phyloP scores from a whole-genome alignment of 2,329 filamentous ascomycete species.

The Gliomastix tumulicola region DNA sequence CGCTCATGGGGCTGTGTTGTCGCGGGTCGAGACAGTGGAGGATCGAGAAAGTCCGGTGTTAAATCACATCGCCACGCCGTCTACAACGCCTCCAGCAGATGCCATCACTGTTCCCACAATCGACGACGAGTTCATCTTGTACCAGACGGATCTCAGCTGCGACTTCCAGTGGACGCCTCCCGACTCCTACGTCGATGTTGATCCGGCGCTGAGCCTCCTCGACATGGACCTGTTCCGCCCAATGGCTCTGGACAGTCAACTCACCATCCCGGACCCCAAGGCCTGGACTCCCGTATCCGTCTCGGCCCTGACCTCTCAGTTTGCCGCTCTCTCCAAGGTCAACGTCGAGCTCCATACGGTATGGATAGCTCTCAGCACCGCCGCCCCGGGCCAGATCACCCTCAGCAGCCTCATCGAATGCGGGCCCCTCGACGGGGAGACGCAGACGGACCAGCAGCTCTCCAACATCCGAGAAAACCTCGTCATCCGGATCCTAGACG shows the following conservation, averaged over 20 bases:
- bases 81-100: neutral
- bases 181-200: neutral
- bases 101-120: neutral
- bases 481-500: no score
- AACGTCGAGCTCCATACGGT: neutral
- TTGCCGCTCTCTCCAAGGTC: neutral
- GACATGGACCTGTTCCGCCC: no score
- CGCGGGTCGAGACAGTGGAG: neutral
- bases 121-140: neutral
- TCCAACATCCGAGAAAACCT: no score
- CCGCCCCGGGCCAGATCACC: neutral
- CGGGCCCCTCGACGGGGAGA: neutral
- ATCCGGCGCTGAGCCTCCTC: neutral
- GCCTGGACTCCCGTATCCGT: neutral
- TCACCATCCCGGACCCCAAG: neutral
- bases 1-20: constrained; percentile 4
- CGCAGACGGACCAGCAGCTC: neutral
- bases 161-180: neutral
- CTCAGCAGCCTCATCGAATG: neutral
- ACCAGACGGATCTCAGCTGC: no score
- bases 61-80: neutral
- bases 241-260: no score
- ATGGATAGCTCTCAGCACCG: neutral
- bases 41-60: neutral
- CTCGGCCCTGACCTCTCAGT: neutral